phyloP scores from a whole-genome alignment of 345 rosid genomes.

The Populus alba region DNA sequence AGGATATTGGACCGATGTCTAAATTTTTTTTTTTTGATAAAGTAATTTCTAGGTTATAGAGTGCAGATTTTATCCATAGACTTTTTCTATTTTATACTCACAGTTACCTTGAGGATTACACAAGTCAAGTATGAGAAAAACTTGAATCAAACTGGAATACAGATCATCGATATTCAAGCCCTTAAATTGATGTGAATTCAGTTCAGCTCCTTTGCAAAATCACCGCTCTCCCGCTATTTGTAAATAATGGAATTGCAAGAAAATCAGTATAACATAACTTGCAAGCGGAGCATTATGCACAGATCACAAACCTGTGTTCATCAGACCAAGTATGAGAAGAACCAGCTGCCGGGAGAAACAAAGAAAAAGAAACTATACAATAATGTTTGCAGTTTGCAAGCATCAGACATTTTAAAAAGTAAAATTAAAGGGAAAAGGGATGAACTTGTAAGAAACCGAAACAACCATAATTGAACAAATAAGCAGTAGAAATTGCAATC shows the following conservation, averaged over 20 bases:
- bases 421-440: no score
- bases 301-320: no score
- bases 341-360: no score
- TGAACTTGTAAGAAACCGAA: no score
- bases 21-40: no score
- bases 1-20: not conserved
- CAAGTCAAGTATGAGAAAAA: conserved; percentile 43
- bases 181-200: not conserved
- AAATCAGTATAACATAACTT: not conserved
- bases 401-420: no score
- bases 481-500: no score
- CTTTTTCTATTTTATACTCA: not conserved
- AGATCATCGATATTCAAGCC: not conserved
- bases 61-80: not conserved
- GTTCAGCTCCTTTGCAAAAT: not conserved
- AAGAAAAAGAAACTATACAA: no score
- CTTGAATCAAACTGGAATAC: no score
- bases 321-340: no score
- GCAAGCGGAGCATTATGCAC: not conserved
- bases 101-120: conserved; percentile 58
- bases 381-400: no score
- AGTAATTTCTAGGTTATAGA: not conserved
- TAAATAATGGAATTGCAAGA: not conserved
- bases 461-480: no score
- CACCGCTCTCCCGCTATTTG: not conserved